Evolutionary conservation across 1,139 yeast genomes (phyloP).

Genomic region (Kurtzmaniella quercitrusa): DNA sequence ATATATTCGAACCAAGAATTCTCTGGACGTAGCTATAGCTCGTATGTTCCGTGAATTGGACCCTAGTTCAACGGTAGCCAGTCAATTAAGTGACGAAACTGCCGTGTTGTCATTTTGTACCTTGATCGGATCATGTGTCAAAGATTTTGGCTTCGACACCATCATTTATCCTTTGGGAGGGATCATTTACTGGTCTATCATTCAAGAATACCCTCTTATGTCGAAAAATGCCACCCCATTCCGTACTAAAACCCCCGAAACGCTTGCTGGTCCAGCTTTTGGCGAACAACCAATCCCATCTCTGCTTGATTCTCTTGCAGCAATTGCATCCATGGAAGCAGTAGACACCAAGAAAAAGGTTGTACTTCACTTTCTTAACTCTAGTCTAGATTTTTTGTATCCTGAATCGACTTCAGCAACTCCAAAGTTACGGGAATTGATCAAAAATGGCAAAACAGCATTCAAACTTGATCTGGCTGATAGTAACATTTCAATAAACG

Average conservation of each 20-base stretch:
- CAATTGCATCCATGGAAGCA: conserved; percentile 32
- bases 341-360: conserved; percentile 16
- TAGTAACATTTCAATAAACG: conserved; percentile 17
- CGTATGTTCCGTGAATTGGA: conserved; percentile 50
- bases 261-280: not conserved
- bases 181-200: conserved; percentile 57
- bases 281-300: not conserved
- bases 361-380: conserved; percentile 36
- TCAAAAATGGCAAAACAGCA: conserved; percentile 68
- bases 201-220: conserved; percentile 61
- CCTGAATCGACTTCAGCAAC: conserved; percentile 60
- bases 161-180: conserved; percentile 62
- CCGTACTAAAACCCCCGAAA: not conserved
- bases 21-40: conserved; percentile 40
- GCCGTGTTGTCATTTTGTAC: conserved; percentile 52
- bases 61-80: conserved; percentile 28
- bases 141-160: conserved; percentile 76
- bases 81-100: conserved; percentile 37
- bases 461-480: conserved; percentile 44
- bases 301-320: conserved; percentile 28
- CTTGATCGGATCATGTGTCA: conserved; percentile 64
- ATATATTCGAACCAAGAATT: conserved; percentile 52
- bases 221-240: conserved; percentile 38
- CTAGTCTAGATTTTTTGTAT: conserved; percentile 52
- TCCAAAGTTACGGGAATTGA: conserved; percentile 61